Evolutionary conservation across 257 asterid genomes (phyloP).

Genomic region (Solanum okadae): DNA sequence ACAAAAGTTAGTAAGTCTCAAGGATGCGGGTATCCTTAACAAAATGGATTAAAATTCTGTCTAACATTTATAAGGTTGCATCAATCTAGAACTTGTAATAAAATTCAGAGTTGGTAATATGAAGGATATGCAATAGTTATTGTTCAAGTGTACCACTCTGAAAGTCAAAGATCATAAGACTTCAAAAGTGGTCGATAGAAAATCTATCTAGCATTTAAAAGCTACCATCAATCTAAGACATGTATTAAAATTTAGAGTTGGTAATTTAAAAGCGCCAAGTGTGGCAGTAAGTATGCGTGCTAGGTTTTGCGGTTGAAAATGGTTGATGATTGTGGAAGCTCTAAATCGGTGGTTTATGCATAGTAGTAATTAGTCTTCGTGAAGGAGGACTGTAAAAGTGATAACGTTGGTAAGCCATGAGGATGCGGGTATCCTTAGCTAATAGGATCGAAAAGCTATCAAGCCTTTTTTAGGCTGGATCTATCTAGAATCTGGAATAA

Average conservation of each 20-base stretch:
- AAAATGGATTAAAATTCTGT: too few relatives aligned
- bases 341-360: too few relatives aligned
- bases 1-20: too few relatives aligned
- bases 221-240: not conserved
- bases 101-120: not conserved
- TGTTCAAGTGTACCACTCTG: not conserved
- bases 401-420: not conserved
- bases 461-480: too few relatives aligned
- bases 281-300: not conserved
- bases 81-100: not conserved
- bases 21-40: too few relatives aligned
- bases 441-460: too few relatives aligned
- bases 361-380: too few relatives aligned
- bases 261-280: not conserved
- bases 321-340: too few relatives aligned
- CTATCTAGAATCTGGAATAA: too few relatives aligned
- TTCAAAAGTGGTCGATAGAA: not conserved
- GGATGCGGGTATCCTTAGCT: too few relatives aligned
- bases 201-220: not conserved
- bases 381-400: too few relatives aligned
- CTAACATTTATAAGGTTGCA: not conserved
- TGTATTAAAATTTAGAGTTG: not conserved
- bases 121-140: not conserved
- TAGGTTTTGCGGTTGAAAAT: too few relatives aligned
- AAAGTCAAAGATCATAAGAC: not conserved